Percentiles rank a stretch among this genome's conserved stretches.
phyloP scores from a whole-genome alignment of 805 yeast genomes.

The Myxozyma vanderwaltii region DNA sequence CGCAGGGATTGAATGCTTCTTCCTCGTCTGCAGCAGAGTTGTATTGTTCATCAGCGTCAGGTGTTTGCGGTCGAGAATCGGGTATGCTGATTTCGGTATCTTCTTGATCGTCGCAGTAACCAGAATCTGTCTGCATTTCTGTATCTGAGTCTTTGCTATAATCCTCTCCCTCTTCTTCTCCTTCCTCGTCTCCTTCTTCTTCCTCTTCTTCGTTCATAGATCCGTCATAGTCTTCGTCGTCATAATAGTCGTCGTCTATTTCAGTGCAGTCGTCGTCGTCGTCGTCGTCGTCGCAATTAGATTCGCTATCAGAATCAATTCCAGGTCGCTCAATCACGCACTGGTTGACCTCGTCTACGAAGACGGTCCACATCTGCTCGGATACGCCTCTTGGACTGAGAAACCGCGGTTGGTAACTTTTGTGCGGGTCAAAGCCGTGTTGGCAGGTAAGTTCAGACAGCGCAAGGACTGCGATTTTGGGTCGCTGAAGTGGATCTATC shows the following conservation, averaged over 20 bases:
- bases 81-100: not conserved
- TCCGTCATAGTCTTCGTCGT: not conserved
- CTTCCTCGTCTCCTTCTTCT: not conserved
- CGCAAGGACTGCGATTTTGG: slow-evolving; percentile 8
- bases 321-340: not conserved
- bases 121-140: slow-evolving; percentile 3
- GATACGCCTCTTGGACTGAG: slow-evolving; percentile 8
- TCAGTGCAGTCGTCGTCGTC: not conserved
- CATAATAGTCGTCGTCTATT: not conserved
- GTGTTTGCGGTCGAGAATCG: not conserved
- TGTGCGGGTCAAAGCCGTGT: not conserved
- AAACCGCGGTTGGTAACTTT: slow-evolving; percentile 8
- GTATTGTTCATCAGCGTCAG: not conserved
- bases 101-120: not conserved
- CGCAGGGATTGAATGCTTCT: too few relatives aligned
- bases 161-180: not conserved
- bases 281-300: not conserved
- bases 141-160: not conserved
- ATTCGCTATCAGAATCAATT: not conserved
- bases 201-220: not conserved
- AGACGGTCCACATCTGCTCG: slow-evolving; percentile 5
- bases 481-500: not conserved
- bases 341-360: not conserved
- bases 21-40: not conserved
- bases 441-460: not conserved